Percentiles rank a stretch among this genome's conserved stretches.
These are phyloP conservation scores for Phragmites australis DNA, from an alignment of 176 grass and related monocot genomes.

Conservation along the genomic window DNA sequence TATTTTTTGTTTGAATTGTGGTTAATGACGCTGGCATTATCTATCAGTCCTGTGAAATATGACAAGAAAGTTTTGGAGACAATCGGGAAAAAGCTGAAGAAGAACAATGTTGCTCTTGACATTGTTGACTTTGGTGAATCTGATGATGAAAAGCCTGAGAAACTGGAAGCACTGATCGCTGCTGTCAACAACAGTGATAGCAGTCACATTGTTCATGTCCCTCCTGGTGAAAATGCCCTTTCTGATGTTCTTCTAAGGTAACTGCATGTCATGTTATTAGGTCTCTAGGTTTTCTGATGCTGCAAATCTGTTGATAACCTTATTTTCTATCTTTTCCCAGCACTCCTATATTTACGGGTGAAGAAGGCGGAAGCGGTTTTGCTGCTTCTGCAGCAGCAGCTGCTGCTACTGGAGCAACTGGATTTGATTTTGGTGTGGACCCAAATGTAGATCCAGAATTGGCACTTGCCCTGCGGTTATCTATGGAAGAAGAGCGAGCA, in stretches of 20 bases:
- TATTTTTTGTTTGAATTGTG: background rate
- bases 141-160: constrained; percentile 89
- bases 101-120: constrained; percentile 95
- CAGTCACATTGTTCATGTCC: constrained; percentile 92
- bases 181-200: constrained; percentile 84
- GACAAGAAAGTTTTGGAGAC: constrained; percentile 83
- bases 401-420: constrained; percentile 76
- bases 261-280: background rate
- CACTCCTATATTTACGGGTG: constrained; percentile 95
- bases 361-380: constrained; percentile 94
- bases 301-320: background rate
- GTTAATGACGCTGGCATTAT: background rate
- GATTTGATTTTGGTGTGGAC: constrained; percentile 97
- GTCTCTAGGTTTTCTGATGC: background rate
- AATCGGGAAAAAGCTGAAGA: constrained; percentile 95
- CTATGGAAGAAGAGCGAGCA: constrained; percentile 98
- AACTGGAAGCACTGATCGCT: constrained; percentile 70
- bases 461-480: constrained; percentile 84
- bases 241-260: constrained; percentile 97
- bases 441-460: constrained; percentile 96
- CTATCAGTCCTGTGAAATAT: constrained; percentile 75
- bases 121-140: constrained; percentile 97
- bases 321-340: constrained; percentile 46
- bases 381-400: constrained; percentile 92
- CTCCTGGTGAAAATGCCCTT: constrained; percentile 67